Percentiles rank a stretch among this genome's conserved stretches.
phyloP scores from a whole-genome alignment of 805 yeast genomes.

The Myxozyma mucilagina region DNA sequence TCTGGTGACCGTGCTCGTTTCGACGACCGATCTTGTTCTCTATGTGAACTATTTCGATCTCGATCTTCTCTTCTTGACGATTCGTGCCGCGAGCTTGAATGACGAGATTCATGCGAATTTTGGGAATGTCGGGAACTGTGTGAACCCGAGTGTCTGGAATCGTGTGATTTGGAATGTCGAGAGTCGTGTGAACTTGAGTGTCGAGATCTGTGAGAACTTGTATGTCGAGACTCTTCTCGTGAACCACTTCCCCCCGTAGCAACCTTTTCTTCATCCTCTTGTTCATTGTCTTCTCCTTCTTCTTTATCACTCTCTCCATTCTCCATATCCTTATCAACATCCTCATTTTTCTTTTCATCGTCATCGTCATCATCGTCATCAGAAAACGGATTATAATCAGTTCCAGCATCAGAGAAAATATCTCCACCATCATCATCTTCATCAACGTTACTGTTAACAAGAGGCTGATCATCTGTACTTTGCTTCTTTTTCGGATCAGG shows the following conservation, averaged over 20 bases:
- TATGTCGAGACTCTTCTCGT: not conserved
- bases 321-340: not conserved
- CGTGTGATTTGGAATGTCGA: not conserved
- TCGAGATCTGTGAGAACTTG: not conserved
- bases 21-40: not conserved
- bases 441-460: not conserved
- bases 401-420: constrained; percentile 30
- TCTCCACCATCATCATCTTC: constrained; percentile 21
- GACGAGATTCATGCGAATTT: not conserved
- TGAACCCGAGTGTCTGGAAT: not conserved
- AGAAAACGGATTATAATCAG: constrained; percentile 30
- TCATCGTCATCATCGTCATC: constrained; percentile 15
- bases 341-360: constrained; percentile 2
- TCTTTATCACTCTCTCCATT: not conserved
- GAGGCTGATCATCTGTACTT: not conserved
- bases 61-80: not conserved
- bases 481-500: constrained; percentile 1
- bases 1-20: not conserved
- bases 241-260: no score
- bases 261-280: no score
- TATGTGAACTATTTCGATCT: not conserved
- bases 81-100: not conserved
- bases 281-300: not conserved
- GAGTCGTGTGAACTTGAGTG: not conserved
- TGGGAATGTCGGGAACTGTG: not conserved